Evolutionary conservation across 148 eudicot species (phyloP).

Genomic region (Beta vulgaris): DNA sequence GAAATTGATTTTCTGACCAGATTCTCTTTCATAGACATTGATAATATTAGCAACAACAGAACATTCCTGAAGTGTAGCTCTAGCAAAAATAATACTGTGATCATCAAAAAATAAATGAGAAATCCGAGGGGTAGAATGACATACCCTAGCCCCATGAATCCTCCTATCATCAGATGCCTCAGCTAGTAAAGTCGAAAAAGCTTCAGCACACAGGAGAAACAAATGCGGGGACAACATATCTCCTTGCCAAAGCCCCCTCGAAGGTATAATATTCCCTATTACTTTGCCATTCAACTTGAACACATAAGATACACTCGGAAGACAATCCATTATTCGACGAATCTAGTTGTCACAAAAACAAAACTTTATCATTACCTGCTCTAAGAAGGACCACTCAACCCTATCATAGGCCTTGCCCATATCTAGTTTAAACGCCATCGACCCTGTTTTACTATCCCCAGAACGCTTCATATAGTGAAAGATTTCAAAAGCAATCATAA

Average conservation of each 20-base stretch:
- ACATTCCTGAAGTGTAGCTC: background rate
- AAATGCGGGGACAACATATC: background rate
- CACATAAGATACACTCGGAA: background rate
- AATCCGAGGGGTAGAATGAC: background rate
- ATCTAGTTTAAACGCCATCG: background rate
- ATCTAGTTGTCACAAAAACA: background rate
- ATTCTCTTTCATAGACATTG: background rate
- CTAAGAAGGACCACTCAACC: background rate
- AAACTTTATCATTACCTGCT: background rate
- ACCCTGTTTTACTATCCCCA: background rate
- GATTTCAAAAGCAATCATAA: background rate
- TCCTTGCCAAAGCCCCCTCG: background rate
- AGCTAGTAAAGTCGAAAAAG: background rate
- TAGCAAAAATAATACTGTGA: background rate
- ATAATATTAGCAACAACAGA: background rate
- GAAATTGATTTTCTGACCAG: background rate
- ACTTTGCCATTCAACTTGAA: background rate
- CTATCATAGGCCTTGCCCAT: constrained; percentile 1
- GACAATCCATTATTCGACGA: background rate
- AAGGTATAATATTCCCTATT: background rate
- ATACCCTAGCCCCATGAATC: background rate
- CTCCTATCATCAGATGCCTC: background rate
- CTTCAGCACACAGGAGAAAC: background rate
- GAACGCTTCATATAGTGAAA: background rate
- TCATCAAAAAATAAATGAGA: background rate